Evolutionary conservation across 306 rosid genomes (phyloP).

Genomic region (Glycine soja): DNA sequence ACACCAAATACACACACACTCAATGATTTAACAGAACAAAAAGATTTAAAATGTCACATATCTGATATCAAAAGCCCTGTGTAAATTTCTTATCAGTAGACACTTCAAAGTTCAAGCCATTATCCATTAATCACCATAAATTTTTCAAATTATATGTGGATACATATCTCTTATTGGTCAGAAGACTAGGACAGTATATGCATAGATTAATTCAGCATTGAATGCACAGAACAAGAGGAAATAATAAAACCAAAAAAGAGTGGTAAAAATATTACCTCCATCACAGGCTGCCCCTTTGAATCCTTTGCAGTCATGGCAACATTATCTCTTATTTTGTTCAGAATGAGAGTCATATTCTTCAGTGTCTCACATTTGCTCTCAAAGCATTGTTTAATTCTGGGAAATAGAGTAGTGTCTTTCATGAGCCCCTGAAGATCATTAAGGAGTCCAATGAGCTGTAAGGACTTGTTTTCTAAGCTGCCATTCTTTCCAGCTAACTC

Average conservation of each 20-base stretch:
- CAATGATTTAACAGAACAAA: conserved; percentile 27
- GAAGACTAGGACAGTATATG: conserved; percentile 25
- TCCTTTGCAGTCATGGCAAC: conserved; percentile 56
- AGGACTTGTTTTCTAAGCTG: conserved; percentile 64
- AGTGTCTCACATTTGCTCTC: conserved; percentile 70
- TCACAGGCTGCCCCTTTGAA: conserved; percentile 51
- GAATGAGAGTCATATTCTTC: conserved; percentile 61
- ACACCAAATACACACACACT: conserved; percentile 2
- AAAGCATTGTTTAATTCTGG: conserved; percentile 62
- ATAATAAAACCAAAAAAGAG: conserved; percentile 4
- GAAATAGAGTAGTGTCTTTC: conserved; percentile 67
- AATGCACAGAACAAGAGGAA: conserved; percentile 31
- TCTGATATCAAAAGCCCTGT: conserved; percentile 31
- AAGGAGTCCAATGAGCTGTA: conserved; percentile 64
- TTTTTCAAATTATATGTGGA: conserved; percentile 20
- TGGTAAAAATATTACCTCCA: conserved; percentile 63
- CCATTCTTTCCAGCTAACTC: conserved; percentile 76
- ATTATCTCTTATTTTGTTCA: conserved; percentile 62
- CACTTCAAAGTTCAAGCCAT: conserved; percentile 5
- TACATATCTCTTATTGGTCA: conserved; percentile 1
- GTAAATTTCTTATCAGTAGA: conserved; percentile 34
- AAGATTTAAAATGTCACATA: conserved; percentile 25
- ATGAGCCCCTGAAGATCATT: conserved; percentile 73
- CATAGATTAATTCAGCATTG: background rate
- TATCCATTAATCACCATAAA: conserved; percentile 21